phyloP scores from a whole-genome alignment of 2,329 filamentous ascomycete species.

The Epichloe glyceriae region DNA sequence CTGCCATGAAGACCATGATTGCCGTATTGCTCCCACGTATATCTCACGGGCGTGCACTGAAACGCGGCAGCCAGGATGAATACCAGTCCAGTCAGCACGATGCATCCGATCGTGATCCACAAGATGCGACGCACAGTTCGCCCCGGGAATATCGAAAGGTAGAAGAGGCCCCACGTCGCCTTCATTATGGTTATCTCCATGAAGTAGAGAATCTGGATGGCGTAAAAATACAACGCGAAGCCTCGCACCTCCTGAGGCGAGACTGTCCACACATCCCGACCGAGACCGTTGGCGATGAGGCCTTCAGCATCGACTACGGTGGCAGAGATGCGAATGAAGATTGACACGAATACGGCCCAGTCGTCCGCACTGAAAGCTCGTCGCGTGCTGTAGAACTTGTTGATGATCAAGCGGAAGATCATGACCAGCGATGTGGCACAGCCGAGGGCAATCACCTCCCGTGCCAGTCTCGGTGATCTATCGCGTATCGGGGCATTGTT shows the following conservation, averaged over 20 bases:
- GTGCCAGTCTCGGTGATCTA: constrained; percentile 17
- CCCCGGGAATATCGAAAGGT: constrained; percentile 32
- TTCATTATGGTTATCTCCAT: constrained; percentile 28
- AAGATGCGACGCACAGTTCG: constrained; percentile 20
- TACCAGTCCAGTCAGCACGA: constrained; percentile 18
- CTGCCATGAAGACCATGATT: constrained; percentile 23
- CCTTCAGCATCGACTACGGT: constrained; percentile 15
- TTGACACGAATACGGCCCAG: constrained; percentile 14
- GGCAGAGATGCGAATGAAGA: constrained; percentile 12
- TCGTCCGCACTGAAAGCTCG: constrained; percentile 20
- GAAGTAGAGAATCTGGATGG: constrained; percentile 27
- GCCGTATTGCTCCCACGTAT: constrained; percentile 35
- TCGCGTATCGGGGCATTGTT: constrained; percentile 3
- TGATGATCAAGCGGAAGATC: constrained; percentile 19
- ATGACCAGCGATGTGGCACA: constrained; percentile 22
- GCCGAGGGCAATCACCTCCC: constrained; percentile 16
- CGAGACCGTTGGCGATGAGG: constrained; percentile 11
- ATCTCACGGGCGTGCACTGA: constrained; percentile 31
- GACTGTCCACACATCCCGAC: neutral
- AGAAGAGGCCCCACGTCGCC: constrained; percentile 33
- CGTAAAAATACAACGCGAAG: constrained; percentile 25
- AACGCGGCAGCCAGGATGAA: constrained; percentile 29
- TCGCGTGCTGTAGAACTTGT: constrained; percentile 16
- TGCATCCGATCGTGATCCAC: constrained; percentile 22
- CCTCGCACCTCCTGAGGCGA: constrained; percentile 11